Percentiles rank a stretch among this genome's conserved stretches.
Evolutionary conservation across 208 protist species (phyloP).

Genomic region (Leishmania lainsoni): DNA sequence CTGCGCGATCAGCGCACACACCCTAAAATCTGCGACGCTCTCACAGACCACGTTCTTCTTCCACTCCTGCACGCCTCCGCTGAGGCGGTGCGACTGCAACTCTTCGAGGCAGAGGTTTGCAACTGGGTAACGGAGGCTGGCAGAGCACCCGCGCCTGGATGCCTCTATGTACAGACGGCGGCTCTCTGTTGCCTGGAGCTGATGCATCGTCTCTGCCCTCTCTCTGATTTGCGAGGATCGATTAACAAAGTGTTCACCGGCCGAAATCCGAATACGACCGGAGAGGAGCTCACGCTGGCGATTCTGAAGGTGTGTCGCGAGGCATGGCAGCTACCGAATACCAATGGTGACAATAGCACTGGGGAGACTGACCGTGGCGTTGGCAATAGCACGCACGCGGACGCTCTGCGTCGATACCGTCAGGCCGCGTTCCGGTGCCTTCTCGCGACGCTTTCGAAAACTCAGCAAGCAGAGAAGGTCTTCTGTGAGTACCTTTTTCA

Average conservation of each 20-base stretch:
- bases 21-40: slow-evolving; percentile 35
- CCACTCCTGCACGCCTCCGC: slow-evolving; percentile 36
- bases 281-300: slow-evolving; percentile 79
- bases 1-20: slow-evolving; percentile 7
- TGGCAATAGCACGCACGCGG: slow-evolving; percentile 7
- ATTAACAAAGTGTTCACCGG: slow-evolving; percentile 57
- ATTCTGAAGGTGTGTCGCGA: slow-evolving; percentile 68
- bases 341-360: not conserved
- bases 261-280: slow-evolving; percentile 27
- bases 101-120: slow-evolving; percentile 42
- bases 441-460: slow-evolving; percentile 2
- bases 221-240: slow-evolving; percentile 34
- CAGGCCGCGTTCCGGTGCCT: slow-evolving; percentile 17
- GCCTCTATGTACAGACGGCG: slow-evolving; percentile 38
- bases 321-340: slow-evolving; percentile 14
- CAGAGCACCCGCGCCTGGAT: not conserved
- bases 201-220: slow-evolving; percentile 54
- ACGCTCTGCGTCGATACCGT: slow-evolving; percentile 20
- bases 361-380: not conserved
- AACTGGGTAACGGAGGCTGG: slow-evolving; percentile 34
- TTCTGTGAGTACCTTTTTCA: slow-evolving; percentile 11
- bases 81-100: slow-evolving; percentile 14
- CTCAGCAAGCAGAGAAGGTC: slow-evolving; percentile 9
- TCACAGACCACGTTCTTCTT: slow-evolving; percentile 46
- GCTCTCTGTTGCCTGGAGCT: slow-evolving; percentile 74